Conservation (phyloP, 2,329 filamentous ascomycete genomes). For the Alternaria angustiovoidea region DNA sequence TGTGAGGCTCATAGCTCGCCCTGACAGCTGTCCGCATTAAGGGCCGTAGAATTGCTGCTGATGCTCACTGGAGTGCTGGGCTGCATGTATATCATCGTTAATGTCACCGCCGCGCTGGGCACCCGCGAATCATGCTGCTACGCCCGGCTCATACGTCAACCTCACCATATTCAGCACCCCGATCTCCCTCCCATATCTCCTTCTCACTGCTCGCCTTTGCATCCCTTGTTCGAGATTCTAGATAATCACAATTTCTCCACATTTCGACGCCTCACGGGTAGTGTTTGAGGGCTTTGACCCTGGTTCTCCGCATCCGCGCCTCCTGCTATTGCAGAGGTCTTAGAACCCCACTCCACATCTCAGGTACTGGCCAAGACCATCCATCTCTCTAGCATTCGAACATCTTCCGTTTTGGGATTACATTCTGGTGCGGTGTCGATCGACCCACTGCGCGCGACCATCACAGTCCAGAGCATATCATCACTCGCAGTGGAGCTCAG, state of each 20-base stretch:
- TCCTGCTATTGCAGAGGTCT: slow-evolving; percentile 43
- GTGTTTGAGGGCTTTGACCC: slow-evolving; percentile 50
- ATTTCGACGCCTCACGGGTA: slow-evolving; percentile 37
- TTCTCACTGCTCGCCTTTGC: slow-evolving; percentile 13
- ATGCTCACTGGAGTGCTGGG: slow-evolving; percentile 31
- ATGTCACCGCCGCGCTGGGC: slow-evolving; percentile 36
- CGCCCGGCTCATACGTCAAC: slow-evolving; percentile 16
- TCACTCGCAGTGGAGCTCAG: slow-evolving; percentile 40
- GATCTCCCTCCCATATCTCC: slow-evolving; percentile 16
- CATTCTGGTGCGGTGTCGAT: slow-evolving; percentile 36
- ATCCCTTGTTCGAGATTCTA: slow-evolving; percentile 36
- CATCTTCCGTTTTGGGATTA: slow-evolving; percentile 29
- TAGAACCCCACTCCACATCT: slow-evolving; percentile 34
- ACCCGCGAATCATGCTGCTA: slow-evolving; percentile 15
- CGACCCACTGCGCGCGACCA: slow-evolving; percentile 29
- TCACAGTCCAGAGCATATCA: slow-evolving; percentile 21
- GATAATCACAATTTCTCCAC: slow-evolving; percentile 24
- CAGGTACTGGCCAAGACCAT: slow-evolving; percentile 34
- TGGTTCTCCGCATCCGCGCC: slow-evolving; percentile 41
- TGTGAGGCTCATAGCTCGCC: slow-evolving; percentile 29
- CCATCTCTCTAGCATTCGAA: slow-evolving; percentile 30
- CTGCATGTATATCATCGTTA: slow-evolving; percentile 37
- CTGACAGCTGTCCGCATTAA: slow-evolving; percentile 31
- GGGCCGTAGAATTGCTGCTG: slow-evolving; percentile 34
- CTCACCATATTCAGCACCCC: slow-evolving; percentile 11